Evolutionary conservation across 169 alveolate species (phyloP), one percentile per base, ranked within the genome.

Genomic region (Cytauxzoon felis): DNA sequence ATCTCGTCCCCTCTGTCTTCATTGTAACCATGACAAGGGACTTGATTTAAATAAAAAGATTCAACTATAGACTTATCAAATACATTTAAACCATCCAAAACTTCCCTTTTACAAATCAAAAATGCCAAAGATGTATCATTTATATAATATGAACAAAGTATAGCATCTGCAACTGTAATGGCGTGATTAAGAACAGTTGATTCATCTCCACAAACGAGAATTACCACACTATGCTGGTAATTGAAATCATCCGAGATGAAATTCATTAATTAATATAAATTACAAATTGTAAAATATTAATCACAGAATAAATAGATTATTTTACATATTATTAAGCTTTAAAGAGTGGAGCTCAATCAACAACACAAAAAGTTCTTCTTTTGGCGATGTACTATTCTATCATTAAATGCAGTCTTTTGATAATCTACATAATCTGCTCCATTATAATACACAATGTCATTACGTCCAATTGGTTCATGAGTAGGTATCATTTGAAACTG

Each of bases 351-450:
- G n/a, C n/a, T 13, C 6, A 5, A 24, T 61, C 56, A 73, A 61
- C 84, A 73, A 63, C 84, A 73, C 16, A 73, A 47, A 59, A 73
- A 73, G 63, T 64, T 64, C 69, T 36, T 73, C 18, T 73, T 41
- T 34, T 62, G 59, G 49, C 84, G 84, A 51, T 61, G 60, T 63
- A 40, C 53, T 42, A 48, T 45, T 33, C 64, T 61, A 51, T 67
- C 84, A 33, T 23, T 6, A 2, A 26, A n/a, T 53, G 56, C 50
- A 33, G 26, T 50, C 42, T 72, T 62, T 5, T 29, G 50, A 3
- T 41, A 50, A 54, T 33, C 54, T 11, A 49, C 8, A 5, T 52
- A 53, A 9, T 59, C 69, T 30, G 11, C 18, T 11, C 43, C 65
- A 9, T 29, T 13, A 43, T 59, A 29, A 16, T 26, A 40, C 18